phyloP scores from a whole-genome alignment of 2,329 filamentous ascomycete species.

The Cercospora nicotianae region DNA sequence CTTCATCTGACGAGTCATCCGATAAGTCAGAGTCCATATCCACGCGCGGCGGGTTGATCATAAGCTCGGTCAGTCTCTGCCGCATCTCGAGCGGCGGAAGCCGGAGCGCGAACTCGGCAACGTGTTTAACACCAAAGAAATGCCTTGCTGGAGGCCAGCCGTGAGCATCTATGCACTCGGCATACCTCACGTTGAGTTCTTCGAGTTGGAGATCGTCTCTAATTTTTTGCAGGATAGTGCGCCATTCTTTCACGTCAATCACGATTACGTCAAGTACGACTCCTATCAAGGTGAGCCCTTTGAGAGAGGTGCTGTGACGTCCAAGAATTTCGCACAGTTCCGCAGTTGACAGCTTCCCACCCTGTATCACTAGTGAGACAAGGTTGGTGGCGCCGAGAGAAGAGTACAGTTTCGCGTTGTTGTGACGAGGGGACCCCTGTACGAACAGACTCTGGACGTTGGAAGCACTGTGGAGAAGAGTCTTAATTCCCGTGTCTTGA shows the following conservation, averaged over 20 bases:
- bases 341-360: background rate
- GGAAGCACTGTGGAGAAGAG: background rate
- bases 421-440: background rate
- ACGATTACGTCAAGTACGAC: background rate
- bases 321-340: background rate
- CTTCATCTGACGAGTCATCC: no score
- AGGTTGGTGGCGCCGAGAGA: background rate
- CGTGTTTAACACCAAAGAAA: no score
- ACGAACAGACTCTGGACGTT: background rate
- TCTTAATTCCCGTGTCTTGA: background rate
- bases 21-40: no score
- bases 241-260: background rate
- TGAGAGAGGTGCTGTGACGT: background rate
- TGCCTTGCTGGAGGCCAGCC: no score
- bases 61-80: no score
- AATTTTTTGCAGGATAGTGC: background rate
- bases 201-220: background rate
- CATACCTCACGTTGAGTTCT: background rate
- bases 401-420: background rate
- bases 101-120: no score
- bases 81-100: no score
- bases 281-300: background rate
- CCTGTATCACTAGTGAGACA: background rate
- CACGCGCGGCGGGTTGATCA: no score
- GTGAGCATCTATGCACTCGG: background rate